phyloP scores from a whole-genome alignment of 192 early-diverging fungal species.

The Chytriomyces sp. region DNA sequence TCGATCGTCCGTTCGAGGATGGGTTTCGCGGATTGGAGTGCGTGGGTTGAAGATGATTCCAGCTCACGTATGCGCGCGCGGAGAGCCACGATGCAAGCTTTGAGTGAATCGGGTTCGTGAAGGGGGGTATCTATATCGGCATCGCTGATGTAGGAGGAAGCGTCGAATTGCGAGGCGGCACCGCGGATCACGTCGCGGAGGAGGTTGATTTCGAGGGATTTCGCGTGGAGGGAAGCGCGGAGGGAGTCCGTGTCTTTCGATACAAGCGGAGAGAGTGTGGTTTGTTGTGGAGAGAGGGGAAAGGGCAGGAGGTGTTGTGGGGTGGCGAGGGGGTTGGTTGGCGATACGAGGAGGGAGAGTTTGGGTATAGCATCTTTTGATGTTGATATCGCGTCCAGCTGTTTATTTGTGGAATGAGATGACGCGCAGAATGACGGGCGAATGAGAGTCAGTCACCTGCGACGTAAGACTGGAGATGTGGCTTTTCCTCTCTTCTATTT shows the following conservation, averaged over 20 bases:
- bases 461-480: background rate
- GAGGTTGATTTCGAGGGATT: background rate
- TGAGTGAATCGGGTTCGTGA: too few relatives aligned
- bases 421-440: background rate
- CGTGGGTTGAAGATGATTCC: background rate
- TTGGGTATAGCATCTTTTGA: background rate
- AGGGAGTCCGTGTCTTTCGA: background rate
- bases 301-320: too few relatives aligned
- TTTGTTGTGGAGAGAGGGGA: too few relatives aligned
- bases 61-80: too few relatives aligned
- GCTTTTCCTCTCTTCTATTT: background rate
- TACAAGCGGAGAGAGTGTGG: background rate
- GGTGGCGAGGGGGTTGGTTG: too few relatives aligned
- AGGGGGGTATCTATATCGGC: too few relatives aligned
- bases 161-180: background rate
- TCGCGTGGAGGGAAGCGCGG: background rate
- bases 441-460: background rate
- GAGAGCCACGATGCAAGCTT: background rate
- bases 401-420: background rate
- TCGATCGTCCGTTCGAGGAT: background rate
- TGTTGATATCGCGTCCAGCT: background rate
- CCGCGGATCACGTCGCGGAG: background rate
- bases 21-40: background rate
- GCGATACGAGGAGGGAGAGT: background rate
- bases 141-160: background rate